Evolutionary conservation across 345 rosid genomes (phyloP).

Genomic region (Laguncularia racemosa): DNA sequence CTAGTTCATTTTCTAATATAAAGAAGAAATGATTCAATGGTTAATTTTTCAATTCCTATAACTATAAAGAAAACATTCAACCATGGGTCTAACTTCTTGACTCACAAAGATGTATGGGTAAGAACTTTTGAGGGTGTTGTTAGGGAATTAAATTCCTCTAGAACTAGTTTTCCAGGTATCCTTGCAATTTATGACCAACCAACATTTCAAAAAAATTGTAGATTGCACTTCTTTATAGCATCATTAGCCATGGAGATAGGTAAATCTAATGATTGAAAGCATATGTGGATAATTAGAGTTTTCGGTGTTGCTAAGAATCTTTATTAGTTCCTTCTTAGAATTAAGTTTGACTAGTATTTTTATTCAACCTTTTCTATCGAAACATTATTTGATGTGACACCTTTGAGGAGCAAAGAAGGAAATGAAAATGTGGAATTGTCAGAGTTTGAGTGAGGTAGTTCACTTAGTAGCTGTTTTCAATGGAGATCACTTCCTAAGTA

Average conservation of each 20-base stretch:
- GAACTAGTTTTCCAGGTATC: slow-evolving; percentile 74
- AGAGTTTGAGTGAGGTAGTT: slow-evolving; percentile 71
- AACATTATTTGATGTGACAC: slow-evolving; percentile 57
- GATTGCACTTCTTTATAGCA: not conserved
- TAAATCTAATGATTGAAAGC: not conserved
- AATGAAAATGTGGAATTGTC: slow-evolving; percentile 53
- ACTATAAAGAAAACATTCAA: slow-evolving; percentile 81
- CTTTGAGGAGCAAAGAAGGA: slow-evolving; percentile 62
- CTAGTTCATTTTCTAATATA: too few species aligned
- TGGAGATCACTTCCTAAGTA: slow-evolving; percentile 80
- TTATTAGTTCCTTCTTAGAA: too few species aligned
- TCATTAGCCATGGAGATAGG: not conserved
- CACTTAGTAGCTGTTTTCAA: slow-evolving; percentile 86
- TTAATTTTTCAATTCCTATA: slow-evolving; percentile 83
- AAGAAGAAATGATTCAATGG: too few species aligned
- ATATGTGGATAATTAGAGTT: not conserved
- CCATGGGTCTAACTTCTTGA: slow-evolving; percentile 74
- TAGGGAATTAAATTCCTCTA: slow-evolving; percentile 51
- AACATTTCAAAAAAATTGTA: not conserved
- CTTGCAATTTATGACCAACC: not conserved
- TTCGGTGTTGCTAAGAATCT: too few species aligned
- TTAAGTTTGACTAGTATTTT: not conserved
- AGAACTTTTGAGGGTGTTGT: slow-evolving; percentile 76
- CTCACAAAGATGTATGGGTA: slow-evolving; percentile 97
- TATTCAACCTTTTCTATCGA: slow-evolving; percentile 25